These are phyloP conservation scores for Saksenaea vasiformis DNA, from an alignment of 371 early-diverging fungal genomes.

Conservation along the genomic window DNA sequence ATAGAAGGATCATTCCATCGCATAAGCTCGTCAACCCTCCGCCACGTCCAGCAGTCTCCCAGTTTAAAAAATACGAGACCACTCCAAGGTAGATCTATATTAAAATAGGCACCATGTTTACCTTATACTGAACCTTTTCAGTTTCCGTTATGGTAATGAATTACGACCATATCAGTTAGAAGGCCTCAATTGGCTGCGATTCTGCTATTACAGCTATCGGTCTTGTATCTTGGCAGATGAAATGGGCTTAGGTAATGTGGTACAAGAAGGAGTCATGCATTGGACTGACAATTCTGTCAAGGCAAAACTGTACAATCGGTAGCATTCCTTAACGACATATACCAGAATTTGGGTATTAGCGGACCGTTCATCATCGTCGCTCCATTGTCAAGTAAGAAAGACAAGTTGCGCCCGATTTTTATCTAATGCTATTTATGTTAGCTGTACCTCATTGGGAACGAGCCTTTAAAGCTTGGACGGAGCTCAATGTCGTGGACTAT, in stretches of 20 bases:
- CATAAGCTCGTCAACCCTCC: slow-evolving; percentile 46
- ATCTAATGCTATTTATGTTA: slow-evolving; percentile 6
- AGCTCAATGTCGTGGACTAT: slow-evolving; percentile 74
- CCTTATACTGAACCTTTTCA: slow-evolving; percentile 4
- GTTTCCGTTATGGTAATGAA: slow-evolving; percentile 71
- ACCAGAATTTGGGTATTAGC: slow-evolving; percentile 57
- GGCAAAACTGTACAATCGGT: slow-evolving; percentile 84
- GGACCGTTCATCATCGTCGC: slow-evolving; percentile 81
- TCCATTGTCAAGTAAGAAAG: slow-evolving; percentile 63
- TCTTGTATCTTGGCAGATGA: slow-evolving; percentile 87
- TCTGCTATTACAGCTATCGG: slow-evolving; percentile 69
- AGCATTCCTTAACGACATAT: slow-evolving; percentile 69
- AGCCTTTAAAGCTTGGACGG: slow-evolving; percentile 78
- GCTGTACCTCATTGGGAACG: slow-evolving; percentile 77
- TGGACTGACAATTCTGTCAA: neutral
- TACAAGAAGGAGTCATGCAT: neutral
- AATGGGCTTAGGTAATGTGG: slow-evolving; percentile 69
- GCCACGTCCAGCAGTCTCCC: slow-evolving; percentile 52
- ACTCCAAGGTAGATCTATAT: slow-evolving; percentile 43
- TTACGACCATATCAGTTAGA: slow-evolving; percentile 75
- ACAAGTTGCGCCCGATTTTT: neutral
- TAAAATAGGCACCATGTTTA: neutral
- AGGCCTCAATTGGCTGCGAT: slow-evolving; percentile 74
- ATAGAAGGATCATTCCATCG: slow-evolving; percentile 49
- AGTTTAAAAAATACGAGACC: slow-evolving; percentile 64